Conservation (phyloP, 768 basidiomycete species). For the Psilocybe tampanensis region DNA sequence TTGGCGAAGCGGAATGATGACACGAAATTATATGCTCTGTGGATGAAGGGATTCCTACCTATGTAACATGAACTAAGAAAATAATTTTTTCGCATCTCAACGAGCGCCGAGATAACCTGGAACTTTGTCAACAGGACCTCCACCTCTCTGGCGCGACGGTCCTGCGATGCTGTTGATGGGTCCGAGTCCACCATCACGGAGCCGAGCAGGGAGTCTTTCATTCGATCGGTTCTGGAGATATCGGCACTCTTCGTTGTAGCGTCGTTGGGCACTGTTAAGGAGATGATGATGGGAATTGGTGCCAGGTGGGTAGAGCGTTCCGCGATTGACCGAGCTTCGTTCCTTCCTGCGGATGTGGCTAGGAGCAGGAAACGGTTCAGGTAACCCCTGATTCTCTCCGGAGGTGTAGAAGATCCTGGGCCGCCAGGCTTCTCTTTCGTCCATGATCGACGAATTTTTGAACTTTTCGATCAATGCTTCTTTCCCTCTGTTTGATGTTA, state of each 20-base stretch:
- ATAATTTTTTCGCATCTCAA: not conserved
- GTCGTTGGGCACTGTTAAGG: slow-evolving; percentile 21
- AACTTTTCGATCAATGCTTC: slow-evolving; percentile 91
- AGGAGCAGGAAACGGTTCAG: slow-evolving; percentile 81
- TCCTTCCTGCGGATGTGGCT: slow-evolving; percentile 83
- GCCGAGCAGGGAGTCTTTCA: not conserved
- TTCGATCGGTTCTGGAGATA: not conserved
- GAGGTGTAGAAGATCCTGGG: slow-evolving; percentile 84
- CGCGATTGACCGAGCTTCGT: slow-evolving; percentile 78
- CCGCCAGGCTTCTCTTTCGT: slow-evolving; percentile 80
- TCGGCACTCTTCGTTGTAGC: slow-evolving; percentile 13
- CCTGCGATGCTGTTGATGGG: not conserved
- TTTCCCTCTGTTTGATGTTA: slow-evolving; percentile 63
- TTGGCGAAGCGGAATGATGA: too few species aligned
- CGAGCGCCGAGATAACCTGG: not conserved
- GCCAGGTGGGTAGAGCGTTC: slow-evolving; percentile 66
- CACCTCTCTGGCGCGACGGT: not conserved
- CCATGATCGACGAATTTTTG: slow-evolving; percentile 90
- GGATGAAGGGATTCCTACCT: too few species aligned
- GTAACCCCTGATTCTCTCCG: slow-evolving; percentile 72
- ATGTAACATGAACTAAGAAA: too few species aligned
- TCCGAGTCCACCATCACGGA: not conserved
- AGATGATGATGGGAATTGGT: slow-evolving; percentile 17
- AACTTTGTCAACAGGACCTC: not conserved
- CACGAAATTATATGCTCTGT: too few species aligned